Evolutionary conservation across 2,329 filamentous ascomycete species (phyloP).

Genomic region (Verticillium alfalfae): DNA sequence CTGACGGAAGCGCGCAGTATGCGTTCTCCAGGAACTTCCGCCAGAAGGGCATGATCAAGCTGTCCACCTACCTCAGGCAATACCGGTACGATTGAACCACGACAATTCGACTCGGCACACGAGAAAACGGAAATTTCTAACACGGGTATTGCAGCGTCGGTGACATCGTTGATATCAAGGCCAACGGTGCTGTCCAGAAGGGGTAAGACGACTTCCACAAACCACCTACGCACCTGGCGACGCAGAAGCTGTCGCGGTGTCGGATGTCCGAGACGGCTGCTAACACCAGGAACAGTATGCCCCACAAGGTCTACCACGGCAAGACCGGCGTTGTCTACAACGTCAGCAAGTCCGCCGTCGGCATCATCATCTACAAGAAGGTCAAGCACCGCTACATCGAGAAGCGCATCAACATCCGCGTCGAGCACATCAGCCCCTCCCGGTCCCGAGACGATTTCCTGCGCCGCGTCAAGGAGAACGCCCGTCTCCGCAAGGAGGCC

Average conservation of each 20-base stretch:
- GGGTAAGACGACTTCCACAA: conserved; percentile 55
- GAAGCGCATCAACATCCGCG: conserved; percentile 99
- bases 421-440: conserved; percentile 94
- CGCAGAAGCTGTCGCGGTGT: not conserved
- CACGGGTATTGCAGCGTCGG: conserved; percentile 62
- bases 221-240: conserved; percentile 13
- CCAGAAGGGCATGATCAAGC: conserved; percentile 87
- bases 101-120: not conserved
- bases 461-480: conserved; percentile 93
- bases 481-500: conserved; percentile 84
- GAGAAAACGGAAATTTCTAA: conserved; percentile 30
- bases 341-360: conserved; percentile 95
- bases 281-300: conserved; percentile 64
- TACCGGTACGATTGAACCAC: conserved; percentile 60
- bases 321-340: conserved; percentile 99
- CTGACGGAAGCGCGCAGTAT: conserved; percentile 50
- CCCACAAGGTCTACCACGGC: conserved; percentile 99
- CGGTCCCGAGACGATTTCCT: conserved; percentile 97
- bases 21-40: conserved; percentile 93
- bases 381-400: conserved; percentile 99
- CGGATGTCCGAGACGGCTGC: not conserved
- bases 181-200: conserved; percentile 98
- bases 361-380: conserved; percentile 99
- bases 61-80: conserved; percentile 90
- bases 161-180: conserved; percentile 98